Conservation (phyloP, 176 grass and related monocot genomes). For the Oryza meyeriana region DNA sequence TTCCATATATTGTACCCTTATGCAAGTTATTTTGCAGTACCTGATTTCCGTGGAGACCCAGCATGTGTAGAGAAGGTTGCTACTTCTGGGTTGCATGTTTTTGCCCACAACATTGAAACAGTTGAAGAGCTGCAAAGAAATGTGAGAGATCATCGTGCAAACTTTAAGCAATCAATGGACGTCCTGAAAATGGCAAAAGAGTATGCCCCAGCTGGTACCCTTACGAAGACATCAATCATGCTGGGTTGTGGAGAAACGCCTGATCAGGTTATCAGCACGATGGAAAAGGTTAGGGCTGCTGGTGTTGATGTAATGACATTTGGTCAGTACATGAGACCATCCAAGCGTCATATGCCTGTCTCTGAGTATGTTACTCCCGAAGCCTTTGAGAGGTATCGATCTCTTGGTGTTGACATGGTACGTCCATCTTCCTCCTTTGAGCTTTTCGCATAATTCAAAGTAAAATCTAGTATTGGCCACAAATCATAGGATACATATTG, state of each 20-base stretch:
- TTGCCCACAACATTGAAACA: slow-evolving; percentile 98
- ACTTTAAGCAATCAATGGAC: slow-evolving; percentile 95
- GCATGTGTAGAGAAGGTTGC: slow-evolving; percentile 81
- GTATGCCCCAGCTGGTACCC: slow-evolving; percentile 79
- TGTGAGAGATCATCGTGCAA: slow-evolving; percentile 81
- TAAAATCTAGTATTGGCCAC: background rate
- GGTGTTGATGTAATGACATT: slow-evolving; percentile 98
- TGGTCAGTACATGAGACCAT: slow-evolving; percentile 98
- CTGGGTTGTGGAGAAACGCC: slow-evolving; percentile 88
- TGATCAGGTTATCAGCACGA: slow-evolving; percentile 85
- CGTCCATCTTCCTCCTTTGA: background rate
- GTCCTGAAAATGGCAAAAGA: slow-evolving; percentile 95
- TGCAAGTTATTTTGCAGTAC: slow-evolving; percentile 50
- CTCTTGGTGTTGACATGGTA: slow-evolving; percentile 92
- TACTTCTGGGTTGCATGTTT: slow-evolving; percentile 90
- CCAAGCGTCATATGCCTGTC: slow-evolving; percentile 95
- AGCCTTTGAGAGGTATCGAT: slow-evolving; percentile 78
- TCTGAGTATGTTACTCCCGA: slow-evolving; percentile 95
- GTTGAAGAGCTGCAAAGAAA: slow-evolving; percentile 82
- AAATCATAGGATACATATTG: background rate
- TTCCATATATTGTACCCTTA: slow-evolving; percentile 34
- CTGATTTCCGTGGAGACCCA: slow-evolving; percentile 87
- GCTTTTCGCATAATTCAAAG: background rate
- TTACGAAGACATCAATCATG: slow-evolving; percentile 96
- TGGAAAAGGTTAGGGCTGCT: slow-evolving; percentile 89